Base-by-base conservation (phyloP, 176 grass and related monocot genomes). In the Triticum urartu region DNA sequence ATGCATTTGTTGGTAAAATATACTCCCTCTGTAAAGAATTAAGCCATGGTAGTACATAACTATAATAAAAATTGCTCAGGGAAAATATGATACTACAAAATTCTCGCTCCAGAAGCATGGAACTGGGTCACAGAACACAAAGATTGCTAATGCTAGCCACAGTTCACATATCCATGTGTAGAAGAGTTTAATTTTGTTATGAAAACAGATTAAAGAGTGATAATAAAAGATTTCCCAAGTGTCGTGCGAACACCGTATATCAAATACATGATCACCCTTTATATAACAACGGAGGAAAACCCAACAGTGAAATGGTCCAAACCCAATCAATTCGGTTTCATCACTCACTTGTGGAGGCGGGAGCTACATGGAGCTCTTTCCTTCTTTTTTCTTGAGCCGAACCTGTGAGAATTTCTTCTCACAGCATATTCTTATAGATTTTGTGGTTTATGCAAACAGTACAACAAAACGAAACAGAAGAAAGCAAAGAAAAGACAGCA, bases 211-310 rank as follows among this genome's bases (percentile, higher is more conserved):
- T 9, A 77, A 26, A 72, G 25, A 79, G 21, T 70, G 60, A 50
- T 65, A 54, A 24, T 45, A 38, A 13, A 18, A 7, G 58, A 38
- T 82, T 48, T 66, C n/a, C 28, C 21, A 12, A 64, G 39, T 72
- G 77, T 77, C 70, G 25, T 89, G 9, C 62, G 48, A 62, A 38
- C 28, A 86, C 32, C 42, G 18, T 28, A 22, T 81, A 80, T 14
- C 18, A 68, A 59, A 70, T 17, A 59, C 30, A 76, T n/a, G 72
- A 32, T 64, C 74, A 58, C 2, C 59, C 61, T 74, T 59, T 85
- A 20, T 61, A 75, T 35, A 61, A 47, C 34, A 52, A 15, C 1
- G 14, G 48, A 7, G 63, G 28, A 50, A 79, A 67, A 62, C 12
- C 9, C 11, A 56, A 26, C 26, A 26, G 26, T 26, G 26, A 26